Base-by-base conservation (phyloP, 371 early-diverging fungal genomes). In the Ordospora pajunii region DNA sequence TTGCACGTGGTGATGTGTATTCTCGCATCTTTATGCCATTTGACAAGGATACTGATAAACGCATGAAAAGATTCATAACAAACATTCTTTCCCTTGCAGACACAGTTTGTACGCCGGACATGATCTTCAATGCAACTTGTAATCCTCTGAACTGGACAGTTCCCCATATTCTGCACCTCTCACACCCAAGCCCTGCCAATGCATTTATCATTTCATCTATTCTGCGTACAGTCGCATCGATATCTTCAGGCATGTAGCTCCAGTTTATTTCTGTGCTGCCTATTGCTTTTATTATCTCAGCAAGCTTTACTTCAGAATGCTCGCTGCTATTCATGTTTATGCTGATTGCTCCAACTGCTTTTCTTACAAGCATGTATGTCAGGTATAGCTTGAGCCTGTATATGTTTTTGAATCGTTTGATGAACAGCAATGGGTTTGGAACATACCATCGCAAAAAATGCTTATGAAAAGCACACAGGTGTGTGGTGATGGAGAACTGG, bases 111-210 rank as follows among this genome's bases (percentile, higher is more conserved):
- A 32, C 17, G 14, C 58, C 58, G n/a, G 58, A 58, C 27, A 94
- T 84, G 8, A 92, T 87, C 81, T 96, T 96, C 21, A 95, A 85
- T 0, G 95, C 95, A 0, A 94, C 92, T 52, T 91, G 93, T 9
- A 96, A 77, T 40, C 84, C 84, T 19, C 69, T 79, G 40, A 84
- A 70, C 75, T 89, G 88, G 11, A 88, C 72, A 62, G 96, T 97
- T 21, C 96, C 96, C 97, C 97, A 97, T 37, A 97, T 85, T 64
- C 92, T 85, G 80, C 97, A 97, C 83, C 95, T 95, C 81, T 95
- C 93, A 83, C 97, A 97, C 0, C 90, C 91, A 14, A 95, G 92
- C 80, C 96, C 95, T 83, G 94, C 94, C 93, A 97, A 93, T 78
- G 94, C 19, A 9, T 37, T 45, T 22, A 78, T 54, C 46, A 54